A percentile compares a stretch with the other conserved stretches of the same genome.
These are phyloP conservation scores for Ormosia emarginata DNA, from an alignment of 306 rosid species.

Conservation along the genomic window DNA sequence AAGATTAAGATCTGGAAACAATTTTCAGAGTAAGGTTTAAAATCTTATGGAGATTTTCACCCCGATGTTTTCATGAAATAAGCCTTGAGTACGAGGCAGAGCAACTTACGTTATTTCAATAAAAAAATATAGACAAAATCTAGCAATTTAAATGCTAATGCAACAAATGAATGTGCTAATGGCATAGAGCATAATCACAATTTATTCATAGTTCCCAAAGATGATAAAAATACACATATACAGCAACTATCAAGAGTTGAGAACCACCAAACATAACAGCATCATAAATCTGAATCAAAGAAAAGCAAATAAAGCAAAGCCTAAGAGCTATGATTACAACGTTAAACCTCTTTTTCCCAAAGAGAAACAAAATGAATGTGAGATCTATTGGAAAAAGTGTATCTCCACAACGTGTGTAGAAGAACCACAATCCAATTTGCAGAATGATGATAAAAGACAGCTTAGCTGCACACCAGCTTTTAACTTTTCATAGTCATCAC, in stretches of 20 bases:
- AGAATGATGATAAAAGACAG: conserved; percentile 1
- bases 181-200: background rate
- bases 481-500: background rate
- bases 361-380: background rate
- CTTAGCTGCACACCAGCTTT: background rate
- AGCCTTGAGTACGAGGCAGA: background rate
- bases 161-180: background rate
- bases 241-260: background rate
- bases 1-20: background rate
- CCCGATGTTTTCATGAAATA: background rate
- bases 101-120: background rate
- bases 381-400: background rate
- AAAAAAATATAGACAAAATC: background rate
- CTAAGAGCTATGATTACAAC: background rate
- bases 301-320: background rate
- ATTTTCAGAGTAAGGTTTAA: background rate
- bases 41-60: background rate
- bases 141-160: background rate
- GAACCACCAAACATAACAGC: background rate
- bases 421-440: background rate
- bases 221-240: background rate
- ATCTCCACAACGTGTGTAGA: background rate
- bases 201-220: background rate
- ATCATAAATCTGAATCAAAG: background rate
- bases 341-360: background rate